Evolutionary conservation across 2,329 filamentous ascomycete genomes (phyloP).

Genomic region (Chaetothyriales sp.): DNA sequence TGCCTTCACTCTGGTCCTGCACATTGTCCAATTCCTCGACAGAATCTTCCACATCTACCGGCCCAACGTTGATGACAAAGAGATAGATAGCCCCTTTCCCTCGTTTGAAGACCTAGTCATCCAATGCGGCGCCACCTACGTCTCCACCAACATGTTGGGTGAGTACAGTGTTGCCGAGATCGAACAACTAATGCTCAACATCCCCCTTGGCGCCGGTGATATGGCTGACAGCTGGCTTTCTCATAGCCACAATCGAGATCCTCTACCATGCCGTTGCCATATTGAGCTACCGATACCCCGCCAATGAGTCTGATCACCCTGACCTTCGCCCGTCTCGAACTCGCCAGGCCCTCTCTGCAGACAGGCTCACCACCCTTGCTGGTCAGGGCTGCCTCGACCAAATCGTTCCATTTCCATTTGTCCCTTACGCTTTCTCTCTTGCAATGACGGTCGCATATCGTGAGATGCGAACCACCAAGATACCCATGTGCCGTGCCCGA

Average conservation of each 20-base stretch:
- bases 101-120: slow-evolving; percentile 20
- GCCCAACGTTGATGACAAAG: slow-evolving; percentile 27
- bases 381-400: not conserved
- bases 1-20: slow-evolving; percentile 43
- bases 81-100: slow-evolving; percentile 18
- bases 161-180: slow-evolving; percentile 25
- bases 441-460: not conserved
- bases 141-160: slow-evolving; percentile 20
- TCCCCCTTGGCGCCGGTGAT: not conserved
- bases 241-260: slow-evolving; percentile 42
- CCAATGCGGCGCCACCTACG: slow-evolving; percentile 9
- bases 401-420: not conserved
- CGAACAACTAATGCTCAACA: no score
- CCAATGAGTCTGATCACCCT: not conserved
- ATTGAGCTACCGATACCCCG: slow-evolving; percentile 38
- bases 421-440: not conserved
- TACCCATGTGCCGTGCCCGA: not conserved
- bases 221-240: not conserved
- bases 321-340: not conserved
- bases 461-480: not conserved
- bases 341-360: not conserved
- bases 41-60: slow-evolving; percentile 46
- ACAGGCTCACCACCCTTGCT: not conserved
- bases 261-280: slow-evolving; percentile 52
- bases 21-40: slow-evolving; percentile 41